Evolutionary conservation across 2,329 filamentous ascomycete species (phyloP), one percentile per base, ranked within the genome.

Genomic region (Elsinoe fawcettii): DNA sequence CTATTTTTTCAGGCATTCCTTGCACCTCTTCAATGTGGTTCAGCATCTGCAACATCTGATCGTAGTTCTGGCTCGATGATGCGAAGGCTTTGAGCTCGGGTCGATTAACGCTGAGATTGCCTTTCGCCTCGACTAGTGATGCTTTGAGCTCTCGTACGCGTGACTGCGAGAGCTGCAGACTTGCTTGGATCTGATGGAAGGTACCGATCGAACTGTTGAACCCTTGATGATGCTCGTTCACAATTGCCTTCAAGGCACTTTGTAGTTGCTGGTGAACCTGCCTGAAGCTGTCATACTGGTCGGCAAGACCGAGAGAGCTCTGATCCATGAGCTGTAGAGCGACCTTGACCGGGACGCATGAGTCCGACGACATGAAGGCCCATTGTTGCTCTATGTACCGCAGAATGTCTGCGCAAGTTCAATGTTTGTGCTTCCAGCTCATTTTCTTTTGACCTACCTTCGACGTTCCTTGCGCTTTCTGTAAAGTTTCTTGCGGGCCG

Each of bases 121-220:
- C 78, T 71, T 95, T 95, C 44, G 92, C 87, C 56, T 84, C 81
- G 12, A 85, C 80, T 58, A 99, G 77, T n/a, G 89, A 90, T 58
- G 90, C 84, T 70, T 92, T 93, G 61, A 99, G 77, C 11, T 79
- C 77, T 59, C 92, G 84, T 56, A 99, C 89, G 60, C 90, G 84
- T 66, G 85, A 85, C 72, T 99, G 93, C 14, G 90, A 96, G 53
- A 83, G 79, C 66, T 92, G 88, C 63, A 99, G 93, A 72, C 90
- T 96, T 55, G 85, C 84, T 71, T 99, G 93, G 60, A 99, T 99
- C 73, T 95, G 96, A 77, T 99, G 95, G 69, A 97, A 99, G 18
- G 92, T 97, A 71, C 92, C 93, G 62, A 99, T 97, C 53, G 92
- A 96, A 71, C 90, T 96, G 74, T 97, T 99, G 80, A 99, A 99